phyloP scores from a whole-genome alignment of 768 basidiomycete species.

The Dioszegia crocea region DNA sequence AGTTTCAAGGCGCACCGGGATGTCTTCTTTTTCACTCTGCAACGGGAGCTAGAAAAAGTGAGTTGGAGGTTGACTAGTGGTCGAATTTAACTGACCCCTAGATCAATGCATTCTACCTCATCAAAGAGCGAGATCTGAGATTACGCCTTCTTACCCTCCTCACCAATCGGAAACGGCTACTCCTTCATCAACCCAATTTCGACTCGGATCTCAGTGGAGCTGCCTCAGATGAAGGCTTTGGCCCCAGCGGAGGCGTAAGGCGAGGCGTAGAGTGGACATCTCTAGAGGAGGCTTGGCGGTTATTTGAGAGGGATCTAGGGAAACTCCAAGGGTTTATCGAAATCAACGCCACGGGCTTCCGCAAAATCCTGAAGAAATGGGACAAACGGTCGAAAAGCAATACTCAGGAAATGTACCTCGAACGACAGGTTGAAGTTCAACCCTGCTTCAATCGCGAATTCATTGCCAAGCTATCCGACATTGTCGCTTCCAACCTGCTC shows the following conservation, averaged over 20 bases:
- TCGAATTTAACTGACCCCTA: slow-evolving; percentile 49
- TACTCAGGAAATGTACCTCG: slow-evolving; percentile 94
- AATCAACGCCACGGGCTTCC: slow-evolving; percentile 92
- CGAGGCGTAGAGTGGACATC: slow-evolving; percentile 86
- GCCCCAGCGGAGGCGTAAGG: slow-evolving; percentile 12
- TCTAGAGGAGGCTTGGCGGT: slow-evolving; percentile 90
- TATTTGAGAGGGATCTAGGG: slow-evolving; percentile 87
- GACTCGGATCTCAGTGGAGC: slow-evolving; percentile 61
- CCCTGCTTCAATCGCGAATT: slow-evolving; percentile 97
- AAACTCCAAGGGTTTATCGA: slow-evolving; percentile 98
- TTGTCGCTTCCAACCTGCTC: slow-evolving; percentile 63
- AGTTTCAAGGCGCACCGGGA: slow-evolving; percentile 93
- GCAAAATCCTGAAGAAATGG: slow-evolving; percentile 97
- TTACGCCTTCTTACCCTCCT: slow-evolving; percentile 86
- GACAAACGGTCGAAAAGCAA: slow-evolving; percentile 92
- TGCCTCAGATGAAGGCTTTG: slow-evolving; percentile 55
- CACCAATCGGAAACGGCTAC: slow-evolving; percentile 78
- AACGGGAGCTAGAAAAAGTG: slow-evolving; percentile 95
- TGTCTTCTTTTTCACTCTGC: slow-evolving; percentile 97
- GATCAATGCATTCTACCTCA: slow-evolving; percentile 97
- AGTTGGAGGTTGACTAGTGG: slow-evolving; percentile 23
- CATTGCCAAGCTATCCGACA: slow-evolving; percentile 90
- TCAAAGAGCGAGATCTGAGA: slow-evolving; percentile 92
- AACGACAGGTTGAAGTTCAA: slow-evolving; percentile 96
- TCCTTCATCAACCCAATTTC: slow-evolving; percentile 20